Evolutionary conservation across 306 rosid species (phyloP).

Genomic region (Gastrolobium villosum): DNA sequence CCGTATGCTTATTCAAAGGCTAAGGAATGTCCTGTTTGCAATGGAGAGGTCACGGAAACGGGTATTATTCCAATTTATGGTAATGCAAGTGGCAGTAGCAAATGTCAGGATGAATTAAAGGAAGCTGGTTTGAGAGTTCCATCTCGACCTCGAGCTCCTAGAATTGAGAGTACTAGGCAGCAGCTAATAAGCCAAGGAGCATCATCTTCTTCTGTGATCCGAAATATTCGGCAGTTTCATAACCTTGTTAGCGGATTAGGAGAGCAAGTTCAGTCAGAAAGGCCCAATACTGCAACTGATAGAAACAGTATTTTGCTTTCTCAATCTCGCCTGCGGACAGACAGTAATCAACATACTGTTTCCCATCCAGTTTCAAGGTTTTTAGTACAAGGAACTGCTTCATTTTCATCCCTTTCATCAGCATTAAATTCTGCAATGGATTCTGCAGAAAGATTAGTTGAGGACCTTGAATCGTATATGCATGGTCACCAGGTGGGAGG

Average conservation of each 20-base stretch:
- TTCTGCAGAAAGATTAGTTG: conserved; percentile 71
- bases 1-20: conserved; percentile 58
- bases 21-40: conserved; percentile 83
- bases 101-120: conserved; percentile 44
- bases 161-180: conserved; percentile 85
- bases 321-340: conserved; percentile 42
- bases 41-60: conserved; percentile 77
- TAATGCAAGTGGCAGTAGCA: conserved; percentile 43
- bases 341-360: conserved; percentile 45
- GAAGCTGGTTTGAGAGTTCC: conserved; percentile 65
- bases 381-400: conserved; percentile 62
- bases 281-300: conserved; percentile 42
- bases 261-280: conserved; percentile 53
- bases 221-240: conserved; percentile 63
- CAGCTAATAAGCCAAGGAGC: conserved; percentile 57
- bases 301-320: conserved; percentile 44
- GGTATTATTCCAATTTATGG: conserved; percentile 81
- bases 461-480: conserved; percentile 69
- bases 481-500: conserved; percentile 48
- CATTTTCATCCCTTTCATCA: conserved; percentile 74
- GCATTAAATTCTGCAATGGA: conserved; percentile 73
- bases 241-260: conserved; percentile 58
- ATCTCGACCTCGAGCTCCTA: conserved; percentile 76
- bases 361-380: conserved; percentile 62
- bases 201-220: conserved; percentile 61